Base-by-base conservation (phyloP, 2,329 filamentous ascomycete species). In the Pseudogymnoascus sp. region DNA sequence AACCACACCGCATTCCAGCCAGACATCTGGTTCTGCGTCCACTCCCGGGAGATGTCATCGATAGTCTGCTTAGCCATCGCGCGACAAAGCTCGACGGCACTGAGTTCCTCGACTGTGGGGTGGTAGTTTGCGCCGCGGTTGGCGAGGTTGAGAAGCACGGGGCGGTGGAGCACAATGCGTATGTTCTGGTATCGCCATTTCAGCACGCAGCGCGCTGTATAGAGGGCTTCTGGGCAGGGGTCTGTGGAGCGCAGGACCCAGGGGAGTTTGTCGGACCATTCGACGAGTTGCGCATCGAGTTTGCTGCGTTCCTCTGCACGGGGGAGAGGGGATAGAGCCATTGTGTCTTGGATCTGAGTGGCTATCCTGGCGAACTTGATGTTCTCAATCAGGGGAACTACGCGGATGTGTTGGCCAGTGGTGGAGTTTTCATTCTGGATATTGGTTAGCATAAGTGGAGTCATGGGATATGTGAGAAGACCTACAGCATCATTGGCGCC, bases 1-100 rank as follows among this genome's bases (percentile, higher is more conserved):
- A 91, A 88, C 89, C 89, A 92, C 2, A 90, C 89, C 0, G 87
- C 89, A 72, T 91, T 90, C 89, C 89, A 93, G 7, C 89, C 89
- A 0, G 85, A 85, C 77, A 93, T 89, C 71, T 91, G 85, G 71
- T 90, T 89, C 53, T 85, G 83, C 53, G 84, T 83, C 77, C 88
- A 91, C 66, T 89, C 88, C 21, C 80, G 78, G 10, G 85, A 82
- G 66, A 93, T 90, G 65, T 91, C 88, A 64, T 87, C 82, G 66
- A 93, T 90, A 0, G 87, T 87, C 66, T 86, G 82, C 66, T 84
- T 84, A 7, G 89, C 89, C 1, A 91, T 81, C 61, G 85, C 81
- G 16, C 88, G 82, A 73, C 89, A 92, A 31, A 84, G 85, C 64
- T 85, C 82, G 36, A 92, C 84, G 3, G 88, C 86, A 0, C 83